A percentile compares a stretch with the other conserved stretches of the same genome.
Conservation (phyloP, 164 flowering plant genomes). For the Piper longum region DNA sequence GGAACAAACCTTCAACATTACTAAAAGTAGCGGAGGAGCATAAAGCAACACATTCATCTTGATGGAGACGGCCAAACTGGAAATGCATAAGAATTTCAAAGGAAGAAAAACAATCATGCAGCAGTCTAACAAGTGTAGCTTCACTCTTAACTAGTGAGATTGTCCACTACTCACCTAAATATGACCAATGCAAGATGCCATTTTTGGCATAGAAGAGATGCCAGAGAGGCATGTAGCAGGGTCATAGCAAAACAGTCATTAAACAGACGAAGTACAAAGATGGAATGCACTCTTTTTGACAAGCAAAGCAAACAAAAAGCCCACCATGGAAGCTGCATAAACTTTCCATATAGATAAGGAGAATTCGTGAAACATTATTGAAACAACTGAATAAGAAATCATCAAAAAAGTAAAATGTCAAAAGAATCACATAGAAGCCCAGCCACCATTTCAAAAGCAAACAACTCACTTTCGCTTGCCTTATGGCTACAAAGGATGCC, state of each 20-base stretch:
- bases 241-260: conserved; percentile 91
- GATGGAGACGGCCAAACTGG: conserved; percentile 77
- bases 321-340: conserved; percentile 93
- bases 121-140: not conserved
- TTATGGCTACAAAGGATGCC: no score
- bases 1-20: conserved; percentile 60
- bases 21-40: conserved; percentile 68
- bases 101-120: not conserved
- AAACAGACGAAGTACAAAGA: conserved; percentile 91
- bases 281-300: conserved; percentile 89
- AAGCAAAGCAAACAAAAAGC: conserved; percentile 71
- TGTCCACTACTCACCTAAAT: conserved; percentile 47
- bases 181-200: conserved; percentile 80
- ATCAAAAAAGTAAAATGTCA: not conserved
- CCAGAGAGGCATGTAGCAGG: conserved; percentile 66
- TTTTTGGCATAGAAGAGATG: conserved; percentile 38
- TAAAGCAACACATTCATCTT: conserved; percentile 95
- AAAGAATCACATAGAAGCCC: not conserved
- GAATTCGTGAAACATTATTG: not conserved
- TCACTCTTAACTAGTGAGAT: not conserved
- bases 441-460: not conserved
- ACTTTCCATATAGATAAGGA: conserved; percentile 5
- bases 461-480: not conserved
- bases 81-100: not conserved
- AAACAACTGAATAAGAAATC: not conserved